These are phyloP conservation scores for Phytopythium litorale DNA, from an alignment of 352 stramenopile genomes.

Conservation along the genomic window DNA sequence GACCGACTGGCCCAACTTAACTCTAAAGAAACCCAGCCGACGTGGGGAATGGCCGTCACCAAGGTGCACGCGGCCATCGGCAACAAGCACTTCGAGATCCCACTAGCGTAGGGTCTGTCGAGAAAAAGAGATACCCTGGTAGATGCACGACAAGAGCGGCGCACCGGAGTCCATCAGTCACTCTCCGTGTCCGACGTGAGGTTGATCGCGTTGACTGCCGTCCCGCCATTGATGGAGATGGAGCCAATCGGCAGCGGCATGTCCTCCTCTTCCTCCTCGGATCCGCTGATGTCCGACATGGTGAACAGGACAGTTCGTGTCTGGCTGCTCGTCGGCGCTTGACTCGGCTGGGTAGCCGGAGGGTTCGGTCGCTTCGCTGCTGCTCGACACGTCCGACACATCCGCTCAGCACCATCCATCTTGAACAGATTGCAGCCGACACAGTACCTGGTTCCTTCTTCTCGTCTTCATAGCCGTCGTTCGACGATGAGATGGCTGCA, in stretches of 20 bases:
- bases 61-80: slow-evolving; percentile 66
- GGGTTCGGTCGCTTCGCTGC: neutral
- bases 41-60: slow-evolving; percentile 19
- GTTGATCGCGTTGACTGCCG: slow-evolving; percentile 29
- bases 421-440: neutral
- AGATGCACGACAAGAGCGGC: neutral
- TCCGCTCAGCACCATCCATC: neutral
- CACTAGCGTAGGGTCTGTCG: slow-evolving; percentile 21
- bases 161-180: slow-evolving; percentile 8
- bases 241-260: slow-evolving; percentile 20
- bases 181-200: slow-evolving; percentile 49
- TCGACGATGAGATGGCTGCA: neutral
- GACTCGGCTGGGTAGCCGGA: neutral
- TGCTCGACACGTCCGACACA: neutral
- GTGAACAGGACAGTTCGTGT: slow-evolving; percentile 14
- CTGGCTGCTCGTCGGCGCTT: neutral
- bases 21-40: slow-evolving; percentile 4
- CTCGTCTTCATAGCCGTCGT: slow-evolving; percentile 3
- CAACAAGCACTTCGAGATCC: slow-evolving; percentile 82
- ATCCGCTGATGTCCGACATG: slow-evolving; percentile 33
- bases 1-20: slow-evolving; percentile 27
- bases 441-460: neutral
- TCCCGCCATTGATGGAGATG: neutral
- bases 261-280: slow-evolving; percentile 22
- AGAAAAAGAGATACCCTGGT: neutral